Conservation (phyloP, 495 filamentous ascomycete species). For the Penicillium nucicola region DNA sequence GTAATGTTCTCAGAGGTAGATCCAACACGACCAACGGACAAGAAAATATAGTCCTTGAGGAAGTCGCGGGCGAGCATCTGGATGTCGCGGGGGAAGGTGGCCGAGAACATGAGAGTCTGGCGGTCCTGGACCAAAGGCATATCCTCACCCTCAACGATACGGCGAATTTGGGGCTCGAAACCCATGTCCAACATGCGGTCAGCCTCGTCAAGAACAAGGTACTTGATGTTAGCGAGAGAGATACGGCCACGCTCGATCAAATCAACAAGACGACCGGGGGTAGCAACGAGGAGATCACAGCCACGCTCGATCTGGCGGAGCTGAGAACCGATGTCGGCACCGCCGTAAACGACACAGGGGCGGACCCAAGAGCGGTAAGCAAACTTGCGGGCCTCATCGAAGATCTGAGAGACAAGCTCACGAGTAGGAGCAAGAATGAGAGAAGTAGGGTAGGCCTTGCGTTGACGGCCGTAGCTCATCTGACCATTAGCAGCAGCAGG, state of each 20-base stretch:
- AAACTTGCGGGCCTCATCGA: conserved; percentile 96
- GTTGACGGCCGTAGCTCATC: conserved; percentile 75
- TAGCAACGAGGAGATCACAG: conserved; percentile 95
- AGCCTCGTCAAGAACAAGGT: conserved; percentile 97
- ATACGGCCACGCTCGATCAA: conserved; percentile 98
- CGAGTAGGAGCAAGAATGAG: conserved; percentile 94
- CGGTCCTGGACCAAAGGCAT: conserved; percentile 84
- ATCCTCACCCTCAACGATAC: conserved; percentile 96
- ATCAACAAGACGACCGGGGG: conserved; percentile 94
- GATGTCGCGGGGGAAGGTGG: conserved; percentile 97
- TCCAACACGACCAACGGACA: conserved; percentile 97
- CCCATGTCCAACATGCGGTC: conserved; percentile 99
- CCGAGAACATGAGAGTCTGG: conserved; percentile 99
- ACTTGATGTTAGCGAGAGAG: conserved; percentile 95
- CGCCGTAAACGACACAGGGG: conserved; percentile 97
- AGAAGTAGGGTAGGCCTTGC: conserved; percentile 94
- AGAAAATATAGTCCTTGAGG: conserved; percentile 96
- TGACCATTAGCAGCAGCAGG: conserved; percentile 53
- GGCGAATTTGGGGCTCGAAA: conserved; percentile 99
- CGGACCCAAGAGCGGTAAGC: conserved; percentile 98
- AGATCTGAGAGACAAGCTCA: conserved; percentile 98
- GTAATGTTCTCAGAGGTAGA: conserved; percentile 99
- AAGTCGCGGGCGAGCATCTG: conserved; percentile 98
- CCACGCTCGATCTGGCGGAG: conserved; percentile 96
- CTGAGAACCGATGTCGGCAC: conserved; percentile 96